Base-by-base conservation (phyloP, 2,329 filamentous ascomycete genomes). In the Dactylellina sp. region DNA sequence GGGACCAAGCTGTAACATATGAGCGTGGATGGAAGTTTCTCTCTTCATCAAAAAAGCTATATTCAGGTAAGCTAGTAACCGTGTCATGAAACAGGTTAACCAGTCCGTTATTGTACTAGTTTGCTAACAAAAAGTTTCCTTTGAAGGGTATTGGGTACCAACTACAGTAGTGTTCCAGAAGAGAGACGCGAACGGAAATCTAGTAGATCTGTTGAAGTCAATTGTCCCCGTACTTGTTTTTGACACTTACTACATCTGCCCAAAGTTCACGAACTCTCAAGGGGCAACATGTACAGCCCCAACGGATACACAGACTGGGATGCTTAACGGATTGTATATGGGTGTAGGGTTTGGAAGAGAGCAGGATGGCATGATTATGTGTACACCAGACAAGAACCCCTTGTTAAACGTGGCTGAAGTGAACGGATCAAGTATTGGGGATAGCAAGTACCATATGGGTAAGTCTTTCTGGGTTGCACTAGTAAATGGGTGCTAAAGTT, bases 301-400 rank as follows among this genome's bases (percentile, higher is more conserved):
- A 9, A 65, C 60, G 4, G 37, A 49, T 25, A 56, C 49, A 2
- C 11, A 65, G 11, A 22, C 53, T 0, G 60, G 53, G 4, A 65
- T 47, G 18, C 22, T 65, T 14, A 49, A 39, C 0, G 68, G 68
- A 2, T 16, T 72, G 14, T 75, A 75, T 16, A 66, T 75, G 62
- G 71, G 71, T 25, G 56, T 68, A 11, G 71, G 71, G 9, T 75
- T 75, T 24, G 71, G 71, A 20, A 32, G 71, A 14, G 71, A 75
- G 11, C 62, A 63, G 18, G 56, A 75, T 25, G 71, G 71, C 1
- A 74, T 74, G 70, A 2, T 66, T 1, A 59, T 47, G 62, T 75
- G 62, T 16, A 75, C 63, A 7, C 71, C 71, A 1, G 71, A 75
- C 42, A 75, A 75, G 47, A 75, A 75, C 22, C 71, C 63, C 1